phyloP scores from a whole-genome alignment of 768 basidiomycete species.

The Lactarius vividus region DNA sequence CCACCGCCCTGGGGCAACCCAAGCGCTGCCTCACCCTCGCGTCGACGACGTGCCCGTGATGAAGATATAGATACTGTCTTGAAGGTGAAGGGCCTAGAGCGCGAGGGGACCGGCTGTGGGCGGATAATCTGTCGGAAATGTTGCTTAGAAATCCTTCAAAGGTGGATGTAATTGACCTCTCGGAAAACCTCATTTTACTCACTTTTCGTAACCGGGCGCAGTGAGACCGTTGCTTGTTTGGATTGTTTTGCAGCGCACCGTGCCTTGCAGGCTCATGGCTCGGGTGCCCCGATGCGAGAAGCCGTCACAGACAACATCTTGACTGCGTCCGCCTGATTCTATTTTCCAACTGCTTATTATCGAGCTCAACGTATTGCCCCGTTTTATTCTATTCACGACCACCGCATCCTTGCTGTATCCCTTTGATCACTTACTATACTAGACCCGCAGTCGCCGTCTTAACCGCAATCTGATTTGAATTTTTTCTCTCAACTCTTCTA shows the following conservation, averaged over 20 bases:
- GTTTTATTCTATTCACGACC: background rate
- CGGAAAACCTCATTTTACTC: background rate
- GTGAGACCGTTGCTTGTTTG: conserved; percentile 15
- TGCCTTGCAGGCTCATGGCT: background rate
- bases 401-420: background rate
- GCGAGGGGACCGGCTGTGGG: conserved; percentile 38
- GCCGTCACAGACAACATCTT: background rate
- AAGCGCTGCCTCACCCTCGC: background rate
- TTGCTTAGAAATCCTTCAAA: conserved; percentile 43
- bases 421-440: background rate
- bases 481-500: background rate
- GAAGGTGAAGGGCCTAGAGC: background rate
- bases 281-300: background rate
- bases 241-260: conserved; percentile 15
- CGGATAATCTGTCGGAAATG: conserved; percentile 45
- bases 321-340: background rate
- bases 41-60: conserved; percentile 19
- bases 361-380: background rate
- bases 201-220: conserved; percentile 2
- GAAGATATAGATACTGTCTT: conserved; percentile 7
- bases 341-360: background rate
- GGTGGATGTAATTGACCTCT: conserved; percentile 33
- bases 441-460: background rate
- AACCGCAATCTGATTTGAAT: background rate
- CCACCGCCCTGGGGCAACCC: conserved; percentile 33